A percentile compares a stretch with the other conserved stretches of the same genome.
phyloP scores from a whole-genome alignment of 768 basidiomycete genomes.

The Hysterangium stoloniferum region DNA sequence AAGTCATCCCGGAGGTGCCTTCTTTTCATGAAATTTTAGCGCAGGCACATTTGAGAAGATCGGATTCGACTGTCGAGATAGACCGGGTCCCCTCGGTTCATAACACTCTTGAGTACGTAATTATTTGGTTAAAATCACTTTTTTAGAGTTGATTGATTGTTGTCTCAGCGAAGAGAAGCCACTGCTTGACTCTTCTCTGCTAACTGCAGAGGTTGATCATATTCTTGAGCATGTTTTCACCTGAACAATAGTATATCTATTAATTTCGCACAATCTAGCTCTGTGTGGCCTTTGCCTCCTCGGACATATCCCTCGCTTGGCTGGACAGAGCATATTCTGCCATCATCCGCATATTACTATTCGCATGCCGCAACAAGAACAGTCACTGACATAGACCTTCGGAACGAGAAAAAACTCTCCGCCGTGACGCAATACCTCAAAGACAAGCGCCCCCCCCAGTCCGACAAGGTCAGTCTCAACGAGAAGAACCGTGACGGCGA shows the following conservation, averaged over 20 bases:
- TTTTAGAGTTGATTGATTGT: not conserved
- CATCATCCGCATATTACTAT: slow-evolving; percentile 65
- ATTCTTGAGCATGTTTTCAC: slow-evolving; percentile 9
- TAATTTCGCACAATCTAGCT: slow-evolving; percentile 13
- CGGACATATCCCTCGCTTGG: slow-evolving; percentile 48
- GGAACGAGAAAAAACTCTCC: slow-evolving; percentile 42
- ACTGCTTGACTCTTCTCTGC: slow-evolving; percentile 2
- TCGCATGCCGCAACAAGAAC: slow-evolving; percentile 52
- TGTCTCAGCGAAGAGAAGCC: not conserved
- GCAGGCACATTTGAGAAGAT: not conserved
- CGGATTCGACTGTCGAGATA: not conserved
- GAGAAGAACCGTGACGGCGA: slow-evolving; percentile 18
- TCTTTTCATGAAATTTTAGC: slow-evolving; percentile 5
- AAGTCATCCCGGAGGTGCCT: not conserved
- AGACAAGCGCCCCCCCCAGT: slow-evolving; percentile 14
- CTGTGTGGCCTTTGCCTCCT: slow-evolving; percentile 20
- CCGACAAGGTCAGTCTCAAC: not conserved
- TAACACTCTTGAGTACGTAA: not conserved
- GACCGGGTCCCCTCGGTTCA: not conserved
- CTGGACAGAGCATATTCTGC: slow-evolving; percentile 72
- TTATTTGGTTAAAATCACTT: not conserved
- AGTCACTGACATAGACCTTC: slow-evolving; percentile 66
- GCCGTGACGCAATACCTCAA: slow-evolving; percentile 40
- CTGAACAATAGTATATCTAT: not conserved
- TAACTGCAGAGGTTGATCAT: not conserved